A percentile compares a stretch with the other conserved stretches of the same genome.
phyloP scores from a whole-genome alignment of 2,329 filamentous ascomycete species.

The Samsoniella hepiali region DNA sequence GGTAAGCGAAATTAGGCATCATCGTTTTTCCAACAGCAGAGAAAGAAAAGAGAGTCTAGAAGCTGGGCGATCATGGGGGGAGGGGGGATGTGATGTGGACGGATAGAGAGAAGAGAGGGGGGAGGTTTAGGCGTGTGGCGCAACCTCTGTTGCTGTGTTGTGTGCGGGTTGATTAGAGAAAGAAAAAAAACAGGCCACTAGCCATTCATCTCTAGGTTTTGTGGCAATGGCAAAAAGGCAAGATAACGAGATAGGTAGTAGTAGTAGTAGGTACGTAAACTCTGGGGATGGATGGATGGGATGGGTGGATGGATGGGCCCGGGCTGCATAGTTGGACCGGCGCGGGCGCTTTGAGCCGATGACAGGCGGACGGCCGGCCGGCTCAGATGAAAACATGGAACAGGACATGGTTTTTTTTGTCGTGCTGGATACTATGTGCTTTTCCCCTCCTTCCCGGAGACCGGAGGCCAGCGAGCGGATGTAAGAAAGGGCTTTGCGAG shows the following conservation, averaged over 20 bases:
- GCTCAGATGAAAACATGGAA: neutral
- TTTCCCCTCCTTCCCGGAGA: neutral
- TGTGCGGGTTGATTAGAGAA: no score
- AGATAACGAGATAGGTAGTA: no score
- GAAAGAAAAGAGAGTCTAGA: neutral
- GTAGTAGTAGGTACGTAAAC: neutral
- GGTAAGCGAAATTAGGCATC: no score
- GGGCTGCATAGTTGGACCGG: no score
- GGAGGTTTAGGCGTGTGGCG: neutral
- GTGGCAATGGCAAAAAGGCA: no score
- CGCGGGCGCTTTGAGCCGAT: slow-evolving; percentile 8
- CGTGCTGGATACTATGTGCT: no score
- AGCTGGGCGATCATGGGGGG: neutral
- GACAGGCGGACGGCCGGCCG: slow-evolving; percentile 7
- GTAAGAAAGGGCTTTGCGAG: neutral
- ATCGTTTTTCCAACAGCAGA: no score
- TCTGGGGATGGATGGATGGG: neutral
- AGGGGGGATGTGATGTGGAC: neutral
- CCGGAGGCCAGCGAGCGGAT: slow-evolving; percentile 11
- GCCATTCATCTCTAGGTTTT: no score
- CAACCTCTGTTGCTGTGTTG: no score
- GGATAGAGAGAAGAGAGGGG: neutral
- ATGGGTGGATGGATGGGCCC: neutral
- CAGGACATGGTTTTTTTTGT: neutral
- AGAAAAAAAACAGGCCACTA: no score